Base-by-base conservation (phyloP, 495 filamentous ascomycete genomes). In the Annulohypoxylon maeteangense region DNA sequence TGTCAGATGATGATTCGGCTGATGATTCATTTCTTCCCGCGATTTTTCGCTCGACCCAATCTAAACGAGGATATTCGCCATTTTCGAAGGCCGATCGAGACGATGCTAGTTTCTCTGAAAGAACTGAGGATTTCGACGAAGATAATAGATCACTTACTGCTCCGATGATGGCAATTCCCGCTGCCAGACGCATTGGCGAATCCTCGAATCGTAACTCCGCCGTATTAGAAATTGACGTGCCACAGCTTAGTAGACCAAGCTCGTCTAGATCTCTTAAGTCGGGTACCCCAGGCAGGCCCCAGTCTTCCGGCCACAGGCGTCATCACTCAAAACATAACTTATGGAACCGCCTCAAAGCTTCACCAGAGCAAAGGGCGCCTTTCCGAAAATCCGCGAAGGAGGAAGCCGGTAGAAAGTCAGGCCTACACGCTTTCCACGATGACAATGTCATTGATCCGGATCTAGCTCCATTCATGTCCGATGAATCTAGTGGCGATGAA, bases 371-470 rank as follows among this genome's bases (percentile, higher is more conserved):
- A 55, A 87, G 92, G 66, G 96, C 93, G 3, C 96, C 96, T 1
- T 99, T 98, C 74, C 94, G 97, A 67, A 90, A 90, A 51, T 88
- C 90, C 36, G 82, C 87, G 51, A 89, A 90, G 58, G 92, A 97
- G 53, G 81, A 88, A 27, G 79, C 82, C 16, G 72, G 70, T 4
- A 85, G 83, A 54, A 89, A 89, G 60, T 83, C 87, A n/a, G 87
- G 88, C 12, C 84, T 97, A 7, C 90, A 94, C 34, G 93, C 95
- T 27, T 98, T 99, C 72, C 96, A 98, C 75, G 93, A 93, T 71
- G 96, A 99, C 76, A 98, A 93, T 73, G 97, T 99, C 70, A 98
- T 98, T 75, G 96, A 99, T 74, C 95, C 96, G 3, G 96, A 98
- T 74, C 83, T 98, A 14, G 94, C 94, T 1, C 92, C 93, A 27